A percentile compares a stretch with the other conserved stretches of the same genome.
Conservation (phyloP, 2,329 filamentous ascomycete genomes). For the Trichoderma cornu-damae region DNA sequence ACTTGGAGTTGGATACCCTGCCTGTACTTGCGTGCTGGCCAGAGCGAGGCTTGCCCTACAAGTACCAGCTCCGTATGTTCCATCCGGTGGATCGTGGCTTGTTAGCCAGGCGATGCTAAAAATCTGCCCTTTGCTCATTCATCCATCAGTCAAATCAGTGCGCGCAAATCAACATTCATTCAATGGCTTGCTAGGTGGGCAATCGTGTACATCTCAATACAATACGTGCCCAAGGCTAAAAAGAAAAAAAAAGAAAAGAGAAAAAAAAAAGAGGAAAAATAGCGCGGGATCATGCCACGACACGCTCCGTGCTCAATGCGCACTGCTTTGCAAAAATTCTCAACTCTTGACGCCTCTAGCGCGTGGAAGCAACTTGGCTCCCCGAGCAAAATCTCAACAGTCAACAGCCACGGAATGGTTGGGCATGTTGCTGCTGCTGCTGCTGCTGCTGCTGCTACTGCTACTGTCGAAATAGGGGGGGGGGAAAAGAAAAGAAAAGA, state of each 20-base stretch:
- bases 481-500: too few relatives aligned
- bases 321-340: neutral
- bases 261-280: too few relatives aligned
- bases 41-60: neutral
- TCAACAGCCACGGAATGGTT: neutral
- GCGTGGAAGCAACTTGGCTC: conserved; percentile 5
- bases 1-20: too few relatives aligned
- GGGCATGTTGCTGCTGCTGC: neutral
- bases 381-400: neutral
- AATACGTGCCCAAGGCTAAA: conserved; percentile 14
- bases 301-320: conserved; percentile 9
- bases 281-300: conserved; percentile 9
- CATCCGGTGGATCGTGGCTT: conserved; percentile 2
- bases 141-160: neutral
- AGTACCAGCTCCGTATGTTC: too few relatives aligned
- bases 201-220: conserved; percentile 10
- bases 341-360: conserved; percentile 7
- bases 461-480: too few relatives aligned
- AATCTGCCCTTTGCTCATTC: neutral
- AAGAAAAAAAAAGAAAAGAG: too few relatives aligned
- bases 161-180: conserved; percentile 9
- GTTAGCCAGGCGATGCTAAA: neutral
- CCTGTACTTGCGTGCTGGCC: neutral
- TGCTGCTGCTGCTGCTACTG: too few relatives aligned
- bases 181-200: conserved; percentile 14